phyloP scores from a whole-genome alignment of 192 early-diverging fungal genomes.

The Linnemannia schmuckeri region DNA sequence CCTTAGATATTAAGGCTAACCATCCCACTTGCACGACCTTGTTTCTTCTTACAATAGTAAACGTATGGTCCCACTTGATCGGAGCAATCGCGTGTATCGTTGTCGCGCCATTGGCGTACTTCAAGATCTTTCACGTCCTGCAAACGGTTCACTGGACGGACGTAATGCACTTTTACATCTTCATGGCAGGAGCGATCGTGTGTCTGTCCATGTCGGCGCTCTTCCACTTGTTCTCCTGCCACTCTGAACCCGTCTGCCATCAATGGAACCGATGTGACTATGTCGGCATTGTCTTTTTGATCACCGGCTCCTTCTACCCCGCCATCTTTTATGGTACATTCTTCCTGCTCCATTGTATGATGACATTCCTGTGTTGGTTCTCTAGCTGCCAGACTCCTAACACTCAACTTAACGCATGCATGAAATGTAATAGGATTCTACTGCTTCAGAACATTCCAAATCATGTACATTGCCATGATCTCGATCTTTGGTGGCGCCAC shows the following conservation, averaged over 20 bases:
- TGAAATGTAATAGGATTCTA: constrained; percentile 53
- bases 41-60: constrained; percentile 59
- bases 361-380: not conserved
- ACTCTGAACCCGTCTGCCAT: constrained; percentile 72
- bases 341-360: not conserved
- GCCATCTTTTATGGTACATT: constrained; percentile 62
- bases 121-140: constrained; percentile 52
- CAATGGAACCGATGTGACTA: constrained; percentile 94
- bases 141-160: constrained; percentile 74
- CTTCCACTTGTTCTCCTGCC: constrained; percentile 89
- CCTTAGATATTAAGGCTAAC: not conserved
- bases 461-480: constrained; percentile 73
- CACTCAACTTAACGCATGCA: not conserved
- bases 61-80: constrained; percentile 90
- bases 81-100: constrained; percentile 74
- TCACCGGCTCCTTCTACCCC: constrained; percentile 73
- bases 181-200: constrained; percentile 78
- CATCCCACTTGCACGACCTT: not conserved
- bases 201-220: constrained; percentile 85
- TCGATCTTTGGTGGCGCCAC: constrained; percentile 74
- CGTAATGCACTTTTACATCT: constrained; percentile 76
- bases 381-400: not conserved
- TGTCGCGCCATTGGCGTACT: constrained; percentile 62
- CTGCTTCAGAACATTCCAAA: constrained; percentile 57
- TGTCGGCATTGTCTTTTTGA: constrained; percentile 89